Evolutionary conservation across 352 stramenopile species (phyloP).

Genomic region (Peronospora tabacina): DNA sequence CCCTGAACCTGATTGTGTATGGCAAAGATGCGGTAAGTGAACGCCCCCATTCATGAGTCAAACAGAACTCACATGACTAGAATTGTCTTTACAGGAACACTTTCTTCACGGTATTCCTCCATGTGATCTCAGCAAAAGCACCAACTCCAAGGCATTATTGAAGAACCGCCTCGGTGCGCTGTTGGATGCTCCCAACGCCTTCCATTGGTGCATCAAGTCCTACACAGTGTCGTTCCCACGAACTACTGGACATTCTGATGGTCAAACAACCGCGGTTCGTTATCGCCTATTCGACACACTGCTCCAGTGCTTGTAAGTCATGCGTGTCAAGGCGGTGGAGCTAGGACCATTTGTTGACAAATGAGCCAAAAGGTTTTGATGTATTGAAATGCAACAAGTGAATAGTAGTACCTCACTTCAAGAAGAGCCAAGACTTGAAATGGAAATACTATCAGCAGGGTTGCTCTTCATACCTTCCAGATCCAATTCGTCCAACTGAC

Average conservation of each 20-base stretch:
- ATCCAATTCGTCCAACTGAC: slow-evolving; percentile 37
- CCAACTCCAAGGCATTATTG: slow-evolving; percentile 42
- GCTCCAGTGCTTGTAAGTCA: slow-evolving; percentile 28
- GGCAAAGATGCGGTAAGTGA: slow-evolving; percentile 58
- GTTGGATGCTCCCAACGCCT: slow-evolving; percentile 8
- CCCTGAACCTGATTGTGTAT: slow-evolving; percentile 61
- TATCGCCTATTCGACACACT: slow-evolving; percentile 68
- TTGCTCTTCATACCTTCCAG: slow-evolving; percentile 32
- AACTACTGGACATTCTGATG: background rate
- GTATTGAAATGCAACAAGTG: slow-evolving; percentile 17
- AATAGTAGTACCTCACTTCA: slow-evolving; percentile 21
- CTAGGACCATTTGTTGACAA: background rate
- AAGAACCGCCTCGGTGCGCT: slow-evolving; percentile 44
- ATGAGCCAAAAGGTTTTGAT: background rate
- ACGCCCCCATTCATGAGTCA: background rate
- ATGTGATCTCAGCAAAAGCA: slow-evolving; percentile 48
- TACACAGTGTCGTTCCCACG: slow-evolving; percentile 32
- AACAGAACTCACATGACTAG: background rate
- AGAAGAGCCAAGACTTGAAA: slow-evolving; percentile 40
- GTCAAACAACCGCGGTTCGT: slow-evolving; percentile 29
- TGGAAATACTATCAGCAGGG: slow-evolving; percentile 35
- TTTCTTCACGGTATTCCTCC: slow-evolving; percentile 66
- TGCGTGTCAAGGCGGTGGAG: background rate
- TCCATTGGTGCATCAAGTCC: slow-evolving; percentile 69
- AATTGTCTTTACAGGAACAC: slow-evolving; percentile 34